phyloP scores from a whole-genome alignment of 2,329 filamentous ascomycete species.

The Neobulgaria alba region DNA sequence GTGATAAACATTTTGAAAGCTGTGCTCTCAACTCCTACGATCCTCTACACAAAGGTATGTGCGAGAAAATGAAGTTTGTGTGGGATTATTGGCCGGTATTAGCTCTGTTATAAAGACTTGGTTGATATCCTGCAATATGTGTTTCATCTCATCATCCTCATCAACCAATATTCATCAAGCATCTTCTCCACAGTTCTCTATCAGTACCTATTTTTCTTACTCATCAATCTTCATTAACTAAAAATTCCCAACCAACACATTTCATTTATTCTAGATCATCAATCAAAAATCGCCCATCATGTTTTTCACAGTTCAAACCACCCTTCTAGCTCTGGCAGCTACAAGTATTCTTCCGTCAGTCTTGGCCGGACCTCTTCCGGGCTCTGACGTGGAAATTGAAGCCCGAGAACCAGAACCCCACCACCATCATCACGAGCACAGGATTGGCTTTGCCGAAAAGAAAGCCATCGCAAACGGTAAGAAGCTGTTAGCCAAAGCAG shows the following conservation, averaged over 20 bases:
- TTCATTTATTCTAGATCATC: not conserved
- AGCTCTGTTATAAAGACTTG: not conserved
- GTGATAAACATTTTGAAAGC: too few species aligned
- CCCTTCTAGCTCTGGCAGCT: not conserved
- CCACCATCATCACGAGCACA: not conserved
- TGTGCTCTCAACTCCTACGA: not conserved
- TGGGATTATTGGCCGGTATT: not conserved
- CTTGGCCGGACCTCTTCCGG: not conserved
- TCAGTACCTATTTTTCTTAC: not conserved
- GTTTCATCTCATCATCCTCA: not conserved
- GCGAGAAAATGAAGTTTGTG: not conserved
- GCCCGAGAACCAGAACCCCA: not conserved
- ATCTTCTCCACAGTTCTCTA: not conserved
- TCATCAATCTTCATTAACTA: not conserved
- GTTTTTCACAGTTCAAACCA: not conserved
- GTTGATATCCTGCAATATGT: not conserved
- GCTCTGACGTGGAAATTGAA: not conserved
- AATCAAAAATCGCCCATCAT: not conserved
- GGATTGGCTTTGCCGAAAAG: not conserved
- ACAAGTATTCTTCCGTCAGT: not conserved
- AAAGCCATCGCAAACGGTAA: not conserved
- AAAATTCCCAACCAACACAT: not conserved
- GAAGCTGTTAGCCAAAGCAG: not conserved
- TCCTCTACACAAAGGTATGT: not conserved
- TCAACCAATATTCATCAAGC: too few species aligned